Evolutionary conservation across 2,329 filamentous ascomycete genomes (phyloP).

Genomic region (Xylaria sp.): DNA sequence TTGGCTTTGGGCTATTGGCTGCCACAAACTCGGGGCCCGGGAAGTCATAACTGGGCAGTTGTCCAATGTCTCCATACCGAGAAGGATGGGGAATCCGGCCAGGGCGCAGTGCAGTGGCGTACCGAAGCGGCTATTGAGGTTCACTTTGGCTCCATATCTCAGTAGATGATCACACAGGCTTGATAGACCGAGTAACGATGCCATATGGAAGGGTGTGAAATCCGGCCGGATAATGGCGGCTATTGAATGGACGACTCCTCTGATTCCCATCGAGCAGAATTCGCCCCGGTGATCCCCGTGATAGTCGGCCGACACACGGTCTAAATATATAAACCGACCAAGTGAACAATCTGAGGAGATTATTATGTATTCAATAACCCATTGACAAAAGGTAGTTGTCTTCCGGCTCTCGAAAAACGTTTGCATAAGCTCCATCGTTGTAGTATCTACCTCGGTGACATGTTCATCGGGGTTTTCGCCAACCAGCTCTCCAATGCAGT

Average conservation of each 20-base stretch:
- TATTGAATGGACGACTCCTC: not conserved
- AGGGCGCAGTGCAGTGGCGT: slow-evolving; percentile 11
- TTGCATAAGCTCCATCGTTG: not conserved
- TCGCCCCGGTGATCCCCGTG: too few species aligned
- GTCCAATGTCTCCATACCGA: not conserved
- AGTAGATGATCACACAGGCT: slow-evolving; percentile 1
- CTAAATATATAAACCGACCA: not conserved
- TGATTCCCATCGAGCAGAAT: too few species aligned
- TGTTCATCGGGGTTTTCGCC: not conserved
- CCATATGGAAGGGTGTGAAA: slow-evolving; percentile 16
- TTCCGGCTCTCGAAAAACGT: not conserved
- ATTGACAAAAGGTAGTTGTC: not conserved
- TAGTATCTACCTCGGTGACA: not conserved
- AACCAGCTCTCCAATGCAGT: not conserved
- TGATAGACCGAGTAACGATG: not conserved
- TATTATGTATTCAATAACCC: not conserved
- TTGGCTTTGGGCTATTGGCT: not conserved
- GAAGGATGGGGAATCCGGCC: not conserved
- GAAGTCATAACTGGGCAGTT: not conserved
- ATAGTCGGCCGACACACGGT: not conserved
- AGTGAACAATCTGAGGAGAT: not conserved
- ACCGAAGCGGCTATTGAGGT: slow-evolving; percentile 9
- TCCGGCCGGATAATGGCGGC: not conserved
- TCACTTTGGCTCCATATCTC: not conserved
- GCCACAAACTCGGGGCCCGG: not conserved